phyloP scores from a whole-genome alignment of 306 rosid species.

The Biancaea sappan region DNA sequence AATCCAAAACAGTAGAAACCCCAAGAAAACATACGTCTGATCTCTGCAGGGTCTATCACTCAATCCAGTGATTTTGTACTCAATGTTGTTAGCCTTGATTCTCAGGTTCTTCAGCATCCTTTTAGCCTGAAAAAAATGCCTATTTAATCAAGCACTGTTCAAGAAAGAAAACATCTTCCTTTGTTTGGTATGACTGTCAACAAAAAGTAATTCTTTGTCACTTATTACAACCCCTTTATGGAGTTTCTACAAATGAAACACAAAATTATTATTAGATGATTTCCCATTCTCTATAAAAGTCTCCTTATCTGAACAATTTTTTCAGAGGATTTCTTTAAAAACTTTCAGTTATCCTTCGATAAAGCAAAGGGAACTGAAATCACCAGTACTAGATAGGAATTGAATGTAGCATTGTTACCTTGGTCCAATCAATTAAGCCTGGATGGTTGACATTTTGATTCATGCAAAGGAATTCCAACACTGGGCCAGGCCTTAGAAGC shows the following conservation, averaged over 20 bases:
- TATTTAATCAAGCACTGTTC: not conserved
- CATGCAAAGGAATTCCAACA: constrained; percentile 39
- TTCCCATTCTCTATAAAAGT: not conserved
- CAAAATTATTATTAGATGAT: not conserved
- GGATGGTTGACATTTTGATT: constrained; percentile 42
- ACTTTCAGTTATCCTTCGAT: not conserved
- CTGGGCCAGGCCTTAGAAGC: constrained; percentile 54
- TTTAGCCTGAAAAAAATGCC: constrained; percentile 39
- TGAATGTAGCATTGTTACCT: constrained; percentile 32
- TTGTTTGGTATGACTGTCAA: not conserved
- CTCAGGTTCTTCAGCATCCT: constrained; percentile 47
- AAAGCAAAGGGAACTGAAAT: not conserved
- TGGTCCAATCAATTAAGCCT: constrained; percentile 43
- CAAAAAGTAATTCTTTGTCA: not conserved
- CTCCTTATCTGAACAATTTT: not conserved
- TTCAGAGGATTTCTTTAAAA: not conserved
- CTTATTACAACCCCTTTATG: not conserved
- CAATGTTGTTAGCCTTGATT: constrained; percentile 40
- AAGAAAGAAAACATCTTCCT: not conserved
- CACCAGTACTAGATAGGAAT: not conserved
- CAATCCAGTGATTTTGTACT: constrained; percentile 58
- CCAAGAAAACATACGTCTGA: constrained; percentile 38
- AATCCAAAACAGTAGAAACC: not conserved
- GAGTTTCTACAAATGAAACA: not conserved
- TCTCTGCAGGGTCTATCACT: constrained; percentile 50